A percentile compares a stretch with the other conserved stretches of the same genome.
Evolutionary conservation across 306 rosid species (phyloP).

Genomic region (Cucurbita pepo): DNA sequence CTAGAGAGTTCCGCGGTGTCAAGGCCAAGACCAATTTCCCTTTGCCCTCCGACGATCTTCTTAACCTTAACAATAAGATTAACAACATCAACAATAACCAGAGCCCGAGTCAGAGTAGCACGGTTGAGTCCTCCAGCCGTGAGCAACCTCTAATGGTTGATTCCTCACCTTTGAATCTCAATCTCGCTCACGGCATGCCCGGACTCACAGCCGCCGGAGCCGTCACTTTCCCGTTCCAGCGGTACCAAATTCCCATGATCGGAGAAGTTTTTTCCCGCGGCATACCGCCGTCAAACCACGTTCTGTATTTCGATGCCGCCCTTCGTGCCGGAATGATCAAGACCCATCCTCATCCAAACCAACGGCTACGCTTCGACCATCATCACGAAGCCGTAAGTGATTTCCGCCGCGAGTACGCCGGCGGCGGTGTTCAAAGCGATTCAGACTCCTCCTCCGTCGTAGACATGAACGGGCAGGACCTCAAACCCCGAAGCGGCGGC

Average conservation of each 20-base stretch:
- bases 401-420: neutral
- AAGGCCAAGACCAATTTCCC: conserved; percentile 92
- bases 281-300: conserved; percentile 9
- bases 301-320: conserved; percentile 21
- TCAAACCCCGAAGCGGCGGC: conserved; percentile 6
- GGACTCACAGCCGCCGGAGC: conserved; percentile 13
- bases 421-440: conserved; percentile 23
- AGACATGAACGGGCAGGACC: conserved; percentile 13
- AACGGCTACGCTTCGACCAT: conserved; percentile 8
- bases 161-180: conserved; percentile 59
- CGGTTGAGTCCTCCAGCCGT: conserved; percentile 82
- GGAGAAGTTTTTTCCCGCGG: conserved; percentile 5
- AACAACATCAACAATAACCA: conserved; percentile 12
- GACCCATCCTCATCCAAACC: conserved; percentile 2
- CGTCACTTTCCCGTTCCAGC: conserved; percentile 31
- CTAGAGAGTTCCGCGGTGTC: conserved; percentile 73
- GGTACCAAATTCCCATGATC: neutral
- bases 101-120: conserved; percentile 91
- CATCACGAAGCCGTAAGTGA: conserved; percentile 4
- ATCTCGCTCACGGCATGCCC: conserved; percentile 14
- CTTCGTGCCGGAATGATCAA: conserved; percentile 25
- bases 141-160: conserved; percentile 43
- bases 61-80: neutral
- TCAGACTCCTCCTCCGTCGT: conserved; percentile 35
- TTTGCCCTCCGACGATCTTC: conserved; percentile 12